phyloP scores from a whole-genome alignment of 2,329 filamentous ascomycete species.

The Epichloe bromicola region DNA sequence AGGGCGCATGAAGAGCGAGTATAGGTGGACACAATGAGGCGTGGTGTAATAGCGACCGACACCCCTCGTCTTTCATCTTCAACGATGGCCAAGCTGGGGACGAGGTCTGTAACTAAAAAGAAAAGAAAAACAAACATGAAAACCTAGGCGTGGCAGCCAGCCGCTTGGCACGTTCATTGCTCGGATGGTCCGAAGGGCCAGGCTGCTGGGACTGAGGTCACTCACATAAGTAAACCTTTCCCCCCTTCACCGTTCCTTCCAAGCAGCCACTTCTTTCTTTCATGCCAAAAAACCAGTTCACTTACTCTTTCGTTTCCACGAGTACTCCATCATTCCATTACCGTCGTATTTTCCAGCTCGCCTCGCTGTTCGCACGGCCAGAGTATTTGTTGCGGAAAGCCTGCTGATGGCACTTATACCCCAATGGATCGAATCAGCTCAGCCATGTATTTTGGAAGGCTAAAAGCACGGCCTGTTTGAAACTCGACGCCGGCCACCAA shows the following conservation, averaged over 20 bases:
- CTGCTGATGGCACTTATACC: conserved; percentile 2
- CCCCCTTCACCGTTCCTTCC: conserved; percentile 18
- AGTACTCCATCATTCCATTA: conserved; percentile 3
- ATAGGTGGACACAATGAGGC: too few relatives aligned
- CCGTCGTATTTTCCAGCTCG: conserved; percentile 3
- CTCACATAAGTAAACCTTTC: conserved; percentile 25
- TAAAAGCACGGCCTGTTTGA: neutral
- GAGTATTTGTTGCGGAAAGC: neutral
- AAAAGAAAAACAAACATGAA: neutral
- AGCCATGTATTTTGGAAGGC: neutral
- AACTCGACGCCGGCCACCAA: neutral
- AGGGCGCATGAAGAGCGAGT: too few relatives aligned
- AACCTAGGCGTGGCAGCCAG: conserved; percentile 2
- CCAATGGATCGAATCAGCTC: neutral
- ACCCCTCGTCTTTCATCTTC: neutral
- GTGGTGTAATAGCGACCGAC: too few relatives aligned
- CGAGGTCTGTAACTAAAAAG: neutral
- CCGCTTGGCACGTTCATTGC: conserved; percentile 4
- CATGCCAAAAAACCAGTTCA: conserved; percentile 10
- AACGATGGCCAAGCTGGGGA: neutral
- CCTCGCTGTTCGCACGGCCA: neutral
- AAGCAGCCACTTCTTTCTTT: conserved; percentile 12
- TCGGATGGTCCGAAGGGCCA: conserved; percentile 6
- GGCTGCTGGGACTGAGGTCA: conserved; percentile 8
- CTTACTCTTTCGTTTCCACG: conserved; percentile 4